A percentile compares a stretch with the other conserved stretches of the same genome.
These are phyloP conservation scores for Magnusiomyces fungicola DNA, from an alignment of 1,139 yeast species.

Conservation along the genomic window DNA sequence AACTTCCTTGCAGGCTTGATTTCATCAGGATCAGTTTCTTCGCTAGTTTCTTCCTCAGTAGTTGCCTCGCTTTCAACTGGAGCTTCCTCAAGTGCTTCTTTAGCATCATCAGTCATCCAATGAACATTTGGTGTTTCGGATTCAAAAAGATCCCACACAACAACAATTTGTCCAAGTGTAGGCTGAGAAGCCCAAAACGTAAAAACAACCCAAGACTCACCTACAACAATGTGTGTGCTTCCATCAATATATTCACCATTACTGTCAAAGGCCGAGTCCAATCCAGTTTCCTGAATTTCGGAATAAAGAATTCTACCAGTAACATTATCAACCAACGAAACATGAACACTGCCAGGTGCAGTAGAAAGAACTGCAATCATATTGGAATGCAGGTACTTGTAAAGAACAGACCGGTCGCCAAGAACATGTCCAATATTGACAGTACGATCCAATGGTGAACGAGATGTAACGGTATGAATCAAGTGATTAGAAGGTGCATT, in stretches of 20 bases:
- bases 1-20: background rate
- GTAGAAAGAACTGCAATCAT: slow-evolving; percentile 44
- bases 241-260: slow-evolving; percentile 30
- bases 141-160: slow-evolving; percentile 74
- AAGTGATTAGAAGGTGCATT: slow-evolving; percentile 28
- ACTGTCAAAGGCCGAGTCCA: background rate
- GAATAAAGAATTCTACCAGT: slow-evolving; percentile 59
- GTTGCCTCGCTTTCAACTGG: background rate
- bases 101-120: slow-evolving; percentile 11
- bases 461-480: slow-evolving; percentile 36
- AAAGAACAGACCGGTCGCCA: slow-evolving; percentile 66
- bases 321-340: slow-evolving; percentile 58
- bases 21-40: slow-evolving; percentile 4
- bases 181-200: slow-evolving; percentile 52
- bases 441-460: slow-evolving; percentile 41
- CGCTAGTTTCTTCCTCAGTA: background rate
- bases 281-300: slow-evolving; percentile 31
- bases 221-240: slow-evolving; percentile 50
- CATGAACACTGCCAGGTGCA: slow-evolving; percentile 18
- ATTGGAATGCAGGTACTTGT: slow-evolving; percentile 78
- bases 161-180: slow-evolving; percentile 49
- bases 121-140: slow-evolving; percentile 45
- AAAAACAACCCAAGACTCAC: slow-evolving; percentile 81
- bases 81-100: background rate
- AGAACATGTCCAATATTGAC: slow-evolving; percentile 66